These are phyloP conservation scores for Iberis amara DNA, from an alignment of 441 rosid species.

Conservation along the genomic window DNA sequence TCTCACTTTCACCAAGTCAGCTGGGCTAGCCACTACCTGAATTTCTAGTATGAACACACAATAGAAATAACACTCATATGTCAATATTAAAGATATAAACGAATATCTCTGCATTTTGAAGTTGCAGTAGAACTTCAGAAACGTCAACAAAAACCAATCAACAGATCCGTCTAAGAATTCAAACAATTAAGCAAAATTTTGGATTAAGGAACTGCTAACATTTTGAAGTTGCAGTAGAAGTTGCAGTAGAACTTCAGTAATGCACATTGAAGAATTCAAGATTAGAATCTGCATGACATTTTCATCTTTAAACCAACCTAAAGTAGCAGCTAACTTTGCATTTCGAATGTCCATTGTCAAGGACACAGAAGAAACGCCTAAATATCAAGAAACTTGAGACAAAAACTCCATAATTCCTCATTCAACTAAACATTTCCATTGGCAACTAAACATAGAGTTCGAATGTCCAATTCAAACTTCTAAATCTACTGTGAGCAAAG, in stretches of 20 bases:
- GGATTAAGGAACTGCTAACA: background rate
- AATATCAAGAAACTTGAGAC: background rate
- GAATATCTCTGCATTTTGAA: background rate
- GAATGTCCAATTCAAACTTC: background rate
- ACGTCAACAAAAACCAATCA: background rate
- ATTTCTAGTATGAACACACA: conserved; percentile 37
- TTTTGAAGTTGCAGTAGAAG: no score
- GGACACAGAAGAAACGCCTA: background rate
- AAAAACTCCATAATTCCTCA: background rate
- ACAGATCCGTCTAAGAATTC: no score
- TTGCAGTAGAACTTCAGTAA: no score
- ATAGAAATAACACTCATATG: background rate
- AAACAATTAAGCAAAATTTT: no score
- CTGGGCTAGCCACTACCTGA: conserved; percentile 83
- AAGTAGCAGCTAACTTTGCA: background rate
- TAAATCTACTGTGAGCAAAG: background rate
- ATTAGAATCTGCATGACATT: background rate
- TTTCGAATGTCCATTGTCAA: background rate
- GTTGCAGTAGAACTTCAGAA: background rate
- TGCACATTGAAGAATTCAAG: background rate
- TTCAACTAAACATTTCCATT: background rate
- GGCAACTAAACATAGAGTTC: conserved; percentile 3
- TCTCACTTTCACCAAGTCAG: conserved; percentile 86
- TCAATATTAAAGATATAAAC: conserved; percentile 6
- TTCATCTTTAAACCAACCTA: background rate